A percentile compares a stretch with the other conserved stretches of the same genome.
These are phyloP conservation scores for Emmonsia crescens DNA, from an alignment of 2,329 filamentous ascomycete genomes.

Conservation along the genomic window DNA sequence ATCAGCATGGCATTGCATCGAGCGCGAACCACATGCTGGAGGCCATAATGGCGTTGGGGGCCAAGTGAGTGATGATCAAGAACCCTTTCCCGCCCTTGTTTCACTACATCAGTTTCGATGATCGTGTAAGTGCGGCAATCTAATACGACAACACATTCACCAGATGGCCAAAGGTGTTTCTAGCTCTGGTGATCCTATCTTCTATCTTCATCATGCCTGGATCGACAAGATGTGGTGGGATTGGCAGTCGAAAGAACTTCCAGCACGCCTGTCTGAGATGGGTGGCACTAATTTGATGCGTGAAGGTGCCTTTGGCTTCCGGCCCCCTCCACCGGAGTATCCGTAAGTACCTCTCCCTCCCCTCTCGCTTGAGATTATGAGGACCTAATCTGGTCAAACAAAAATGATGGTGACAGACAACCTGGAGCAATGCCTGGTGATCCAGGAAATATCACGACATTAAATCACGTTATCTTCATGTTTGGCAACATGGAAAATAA, in stretches of 20 bases:
- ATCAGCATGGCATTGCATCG: constrained; percentile 3
- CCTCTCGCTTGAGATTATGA: not conserved
- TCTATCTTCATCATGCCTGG: constrained; percentile 36
- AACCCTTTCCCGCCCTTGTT: not conserved
- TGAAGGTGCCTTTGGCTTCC: not conserved
- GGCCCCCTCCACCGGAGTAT: not conserved
- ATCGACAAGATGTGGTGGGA: constrained; percentile 38
- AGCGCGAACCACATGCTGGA: constrained; percentile 1
- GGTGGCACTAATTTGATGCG: not conserved
- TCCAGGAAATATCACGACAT: constrained; percentile 3
- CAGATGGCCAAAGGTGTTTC: constrained; percentile 5
- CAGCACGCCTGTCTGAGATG: not conserved
- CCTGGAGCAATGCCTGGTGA: constrained; percentile 1
- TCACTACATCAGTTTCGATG: not conserved
- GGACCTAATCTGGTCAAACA: not conserved
- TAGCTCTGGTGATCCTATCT: constrained; percentile 31
- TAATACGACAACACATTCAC: not conserved
- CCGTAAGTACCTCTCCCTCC: not conserved
- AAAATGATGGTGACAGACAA: not conserved
- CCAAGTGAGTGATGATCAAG: not conserved
- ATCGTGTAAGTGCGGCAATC: not conserved
- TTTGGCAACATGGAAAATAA: not conserved
- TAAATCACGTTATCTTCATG: constrained; percentile 4
- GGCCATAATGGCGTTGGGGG: constrained; percentile 5
- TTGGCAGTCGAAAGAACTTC: constrained; percentile 31